Evolutionary conservation across 2,329 filamentous ascomycete species (phyloP), one percentile per base, ranked within the genome.

Genomic region (Colletotrichum viniferum): DNA sequence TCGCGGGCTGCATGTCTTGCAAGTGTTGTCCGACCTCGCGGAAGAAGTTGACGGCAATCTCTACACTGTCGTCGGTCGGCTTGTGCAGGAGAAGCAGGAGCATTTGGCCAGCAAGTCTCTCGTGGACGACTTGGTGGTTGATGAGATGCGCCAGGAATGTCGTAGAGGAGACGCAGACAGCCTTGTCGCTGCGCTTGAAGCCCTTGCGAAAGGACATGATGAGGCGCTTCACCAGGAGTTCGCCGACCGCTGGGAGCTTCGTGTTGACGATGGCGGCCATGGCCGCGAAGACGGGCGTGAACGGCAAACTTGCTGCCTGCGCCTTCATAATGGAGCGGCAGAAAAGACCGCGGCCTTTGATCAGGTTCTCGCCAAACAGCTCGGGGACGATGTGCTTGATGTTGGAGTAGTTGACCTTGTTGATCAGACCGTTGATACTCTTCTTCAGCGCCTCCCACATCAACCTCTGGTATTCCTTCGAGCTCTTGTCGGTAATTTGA

Each of bases 381-480:
- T 99, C 97, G 3, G 96, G 96, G 28, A 98, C 96, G 77, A 99
- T 98, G 82, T 94, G 91, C 86, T 99, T 98, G 90, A 99, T 98
- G 84, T 99, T 99, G 38, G 94, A 95, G 71, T 96, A 95, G 85
- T 98, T 98, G 88, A 98, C 94, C 88, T 99, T 99, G 90, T 99
- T 99, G 90, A 99, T 98, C 78, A 99, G 87, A 80, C 97, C 97
- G 83, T 99, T 98, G 86, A 99, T 98, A 64, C 95, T 97, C 88
- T 99, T 99, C 88, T 99, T 99, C 81, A 99, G 88, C 14, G 96
- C 96, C 85, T 99, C 97, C 97, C 97, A 99, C 10, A 96, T 96
- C 95, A 99, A 98, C 80, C 97, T 95, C 90, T 98, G 97, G 83
- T 98, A 98, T 86, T 98, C 97, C 85, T 98, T 97, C 85, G 94